Percentiles rank a stretch among this genome's conserved stretches.
These are phyloP conservation scores for Stachybotrys elegans DNA, from an alignment of 2,329 filamentous ascomycete species.

Conservation along the genomic window DNA sequence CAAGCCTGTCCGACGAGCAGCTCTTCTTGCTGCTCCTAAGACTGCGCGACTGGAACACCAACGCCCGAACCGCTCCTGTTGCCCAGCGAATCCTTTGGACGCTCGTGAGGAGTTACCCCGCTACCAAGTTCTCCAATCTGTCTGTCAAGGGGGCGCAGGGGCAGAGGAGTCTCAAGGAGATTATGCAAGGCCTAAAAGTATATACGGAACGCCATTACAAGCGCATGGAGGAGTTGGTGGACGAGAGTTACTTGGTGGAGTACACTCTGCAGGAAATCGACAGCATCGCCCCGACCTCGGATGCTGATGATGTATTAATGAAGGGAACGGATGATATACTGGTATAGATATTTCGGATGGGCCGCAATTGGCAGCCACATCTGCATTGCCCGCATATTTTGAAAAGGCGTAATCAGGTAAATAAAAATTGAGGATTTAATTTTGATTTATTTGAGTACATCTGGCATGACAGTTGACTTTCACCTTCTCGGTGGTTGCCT, in stretches of 20 bases:
- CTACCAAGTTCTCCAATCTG: conserved; percentile 67
- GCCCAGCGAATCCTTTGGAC: conserved; percentile 81
- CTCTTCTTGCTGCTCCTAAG: conserved; percentile 77
- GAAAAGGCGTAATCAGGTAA: too few species aligned
- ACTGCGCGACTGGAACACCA: conserved; percentile 95
- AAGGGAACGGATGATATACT: conserved; percentile 28
- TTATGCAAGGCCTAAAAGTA: conserved; percentile 78
- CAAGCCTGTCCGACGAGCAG: conserved; percentile 75
- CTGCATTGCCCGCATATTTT: too few species aligned
- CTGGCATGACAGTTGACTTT: too few species aligned
- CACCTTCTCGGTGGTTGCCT: too few species aligned
- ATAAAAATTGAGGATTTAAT: too few species aligned
- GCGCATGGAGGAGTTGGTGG: conserved; percentile 80
- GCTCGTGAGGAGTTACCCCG: conserved; percentile 75
- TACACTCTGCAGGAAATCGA: conserved; percentile 95
- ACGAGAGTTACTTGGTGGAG: conserved; percentile 91
- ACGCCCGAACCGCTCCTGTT: conserved; percentile 77
- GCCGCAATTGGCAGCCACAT: too few species aligned
- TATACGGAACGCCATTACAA: conserved; percentile 94
- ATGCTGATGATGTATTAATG: conserved; percentile 24
- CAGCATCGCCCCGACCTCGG: conserved; percentile 48
- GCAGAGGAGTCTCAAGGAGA: conserved; percentile 69
- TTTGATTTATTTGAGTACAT: too few species aligned
- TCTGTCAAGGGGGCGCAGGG: conserved; percentile 53
- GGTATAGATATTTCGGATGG: too few species aligned